Conservation (phyloP, 371 early-diverging fungal species). For the Mortierella sp. region DNA sequence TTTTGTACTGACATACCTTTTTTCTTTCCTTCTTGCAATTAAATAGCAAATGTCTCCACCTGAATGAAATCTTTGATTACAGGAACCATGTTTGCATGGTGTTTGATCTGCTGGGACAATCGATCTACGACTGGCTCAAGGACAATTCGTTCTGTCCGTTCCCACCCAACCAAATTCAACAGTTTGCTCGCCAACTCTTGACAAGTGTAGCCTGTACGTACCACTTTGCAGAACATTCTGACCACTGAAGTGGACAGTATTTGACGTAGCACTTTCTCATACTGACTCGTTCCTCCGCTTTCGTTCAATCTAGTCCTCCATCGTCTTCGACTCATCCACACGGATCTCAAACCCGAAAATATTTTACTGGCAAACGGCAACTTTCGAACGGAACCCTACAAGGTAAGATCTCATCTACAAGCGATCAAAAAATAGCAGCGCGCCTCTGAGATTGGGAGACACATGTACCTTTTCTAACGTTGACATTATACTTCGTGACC, state of each 20-base stretch:
- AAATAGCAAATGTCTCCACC: conserved; percentile 67
- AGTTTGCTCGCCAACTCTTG: conserved; percentile 82
- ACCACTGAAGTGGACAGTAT: background rate
- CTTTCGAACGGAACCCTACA: conserved; percentile 27
- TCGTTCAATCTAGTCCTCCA: conserved; percentile 76
- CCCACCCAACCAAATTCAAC: conserved; percentile 84
- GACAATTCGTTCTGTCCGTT: conserved; percentile 88
- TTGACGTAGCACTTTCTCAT: background rate
- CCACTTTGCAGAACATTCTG: background rate
- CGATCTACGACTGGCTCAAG: conserved; percentile 94
- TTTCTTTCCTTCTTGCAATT: background rate
- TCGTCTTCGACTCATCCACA: conserved; percentile 84
- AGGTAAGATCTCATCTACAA: conserved; percentile 10
- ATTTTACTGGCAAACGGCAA: conserved; percentile 69
- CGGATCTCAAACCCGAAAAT: conserved; percentile 94
- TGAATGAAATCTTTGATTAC: conserved; percentile 84
- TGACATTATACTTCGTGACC: background rate
- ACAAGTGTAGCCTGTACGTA: conserved; percentile 78
- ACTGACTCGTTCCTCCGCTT: conserved; percentile 6
- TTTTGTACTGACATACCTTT: background rate
- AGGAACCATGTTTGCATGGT: conserved; percentile 96
- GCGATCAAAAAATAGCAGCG: background rate
- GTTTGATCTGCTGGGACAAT: conserved; percentile 87
- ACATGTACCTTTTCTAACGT: background rate
- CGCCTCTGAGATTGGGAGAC: background rate